These are phyloP conservation scores for Aspergillus pseudonomiae DNA, from an alignment of 2,329 filamentous ascomycete genomes.

Conservation along the genomic window DNA sequence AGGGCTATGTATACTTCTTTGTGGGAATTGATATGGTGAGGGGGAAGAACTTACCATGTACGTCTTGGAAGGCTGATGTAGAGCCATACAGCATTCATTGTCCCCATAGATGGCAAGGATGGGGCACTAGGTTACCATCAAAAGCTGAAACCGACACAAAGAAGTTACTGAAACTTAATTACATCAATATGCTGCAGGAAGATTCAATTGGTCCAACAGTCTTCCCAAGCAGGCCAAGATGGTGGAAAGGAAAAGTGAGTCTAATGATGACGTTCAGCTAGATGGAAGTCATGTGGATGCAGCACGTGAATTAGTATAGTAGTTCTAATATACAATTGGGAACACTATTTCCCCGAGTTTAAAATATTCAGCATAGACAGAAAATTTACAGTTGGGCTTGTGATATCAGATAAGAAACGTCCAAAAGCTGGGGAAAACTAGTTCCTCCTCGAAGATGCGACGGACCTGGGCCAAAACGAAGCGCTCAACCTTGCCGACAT, in stretches of 20 bases:
- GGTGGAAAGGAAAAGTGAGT: background rate
- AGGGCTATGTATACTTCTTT: background rate
- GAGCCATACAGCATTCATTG: background rate
- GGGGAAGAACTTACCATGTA: background rate
- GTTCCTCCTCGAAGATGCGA: constrained; percentile 93
- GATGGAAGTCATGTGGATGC: background rate
- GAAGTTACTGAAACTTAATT: background rate
- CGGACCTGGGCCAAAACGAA: constrained; percentile 96
- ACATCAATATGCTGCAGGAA: background rate
- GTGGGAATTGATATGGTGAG: background rate
- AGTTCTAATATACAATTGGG: background rate
- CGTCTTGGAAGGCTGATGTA: background rate
- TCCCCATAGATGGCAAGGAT: background rate
- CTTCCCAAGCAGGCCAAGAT: background rate
- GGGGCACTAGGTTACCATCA: background rate
- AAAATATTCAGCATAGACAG: background rate
- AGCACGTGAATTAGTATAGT: background rate
- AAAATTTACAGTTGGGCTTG: background rate
- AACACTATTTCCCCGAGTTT: background rate
- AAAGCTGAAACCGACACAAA: background rate
- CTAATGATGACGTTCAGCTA: too few species aligned
- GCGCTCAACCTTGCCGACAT: constrained; percentile 96
- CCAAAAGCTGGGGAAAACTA: constrained; percentile 72
- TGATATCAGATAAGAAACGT: constrained; percentile 78
- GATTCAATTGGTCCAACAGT: background rate